These are phyloP conservation scores for Penicillium bialowiezense DNA, from an alignment of 495 filamentous ascomycete genomes.

Conservation along the genomic window DNA sequence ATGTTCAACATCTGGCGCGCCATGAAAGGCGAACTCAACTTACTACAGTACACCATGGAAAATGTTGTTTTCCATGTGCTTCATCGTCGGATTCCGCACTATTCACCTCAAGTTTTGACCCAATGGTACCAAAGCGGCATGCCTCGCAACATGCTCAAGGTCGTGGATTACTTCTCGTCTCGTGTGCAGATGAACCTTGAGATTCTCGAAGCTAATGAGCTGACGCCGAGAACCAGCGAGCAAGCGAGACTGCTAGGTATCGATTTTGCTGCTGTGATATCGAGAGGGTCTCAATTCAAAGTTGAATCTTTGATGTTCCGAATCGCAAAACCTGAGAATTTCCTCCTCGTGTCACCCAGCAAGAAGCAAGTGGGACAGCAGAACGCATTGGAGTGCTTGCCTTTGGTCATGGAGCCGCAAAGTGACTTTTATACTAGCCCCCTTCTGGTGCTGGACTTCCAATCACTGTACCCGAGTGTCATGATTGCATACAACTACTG, in stretches of 20 bases:
- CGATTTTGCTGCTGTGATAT: conserved; percentile 94
- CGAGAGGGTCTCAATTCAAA: conserved; percentile 93
- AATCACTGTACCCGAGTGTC: conserved; percentile 91
- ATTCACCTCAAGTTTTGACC: conserved; percentile 73
- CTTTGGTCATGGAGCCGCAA: conserved; percentile 96
- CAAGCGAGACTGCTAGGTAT: conserved; percentile 91
- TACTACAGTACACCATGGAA: conserved; percentile 94
- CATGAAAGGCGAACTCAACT: conserved; percentile 84
- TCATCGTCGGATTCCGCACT: conserved; percentile 89
- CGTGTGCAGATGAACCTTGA: conserved; percentile 82
- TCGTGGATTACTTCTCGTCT: conserved; percentile 73
- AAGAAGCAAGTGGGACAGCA: conserved; percentile 89
- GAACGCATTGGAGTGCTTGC: conserved; percentile 92
- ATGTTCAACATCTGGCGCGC: conserved; percentile 98
- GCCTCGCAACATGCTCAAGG: conserved; percentile 66
- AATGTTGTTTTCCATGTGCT: conserved; percentile 93
- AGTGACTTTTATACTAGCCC: conserved; percentile 92
- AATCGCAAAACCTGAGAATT: conserved; percentile 96
- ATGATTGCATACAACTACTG: conserved; percentile 99
- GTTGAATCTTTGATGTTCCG: conserved; percentile 98
- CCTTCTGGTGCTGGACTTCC: conserved; percentile 89
- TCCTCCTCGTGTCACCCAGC: conserved; percentile 84
- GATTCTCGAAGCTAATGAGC: conserved; percentile 86
- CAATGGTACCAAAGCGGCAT: conserved; percentile 71
- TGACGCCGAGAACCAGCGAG: conserved; percentile 87